A percentile compares a stretch with the other conserved stretches of the same genome.
These are phyloP conservation scores for Wickerhamomyces bovis DNA, from an alignment of 805 yeast species.

Conservation along the genomic window DNA sequence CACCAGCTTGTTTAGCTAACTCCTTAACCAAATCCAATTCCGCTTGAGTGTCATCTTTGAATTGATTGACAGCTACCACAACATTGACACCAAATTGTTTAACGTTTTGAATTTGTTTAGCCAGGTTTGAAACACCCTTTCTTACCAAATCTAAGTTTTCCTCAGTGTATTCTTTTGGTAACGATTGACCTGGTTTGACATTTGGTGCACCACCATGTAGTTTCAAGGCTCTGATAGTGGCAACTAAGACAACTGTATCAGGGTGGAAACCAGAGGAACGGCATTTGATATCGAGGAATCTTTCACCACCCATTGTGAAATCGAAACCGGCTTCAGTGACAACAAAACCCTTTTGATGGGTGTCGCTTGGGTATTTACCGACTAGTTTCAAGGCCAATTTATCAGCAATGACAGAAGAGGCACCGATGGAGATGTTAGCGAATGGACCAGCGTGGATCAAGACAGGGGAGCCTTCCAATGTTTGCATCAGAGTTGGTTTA, in stretches of 20 bases:
- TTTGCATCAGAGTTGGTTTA: slow-evolving; percentile 83
- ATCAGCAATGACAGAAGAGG: slow-evolving; percentile 78
- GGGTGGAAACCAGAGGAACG: slow-evolving; percentile 77
- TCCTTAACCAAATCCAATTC: slow-evolving; percentile 66
- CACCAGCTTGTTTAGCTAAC: slow-evolving; percentile 72
- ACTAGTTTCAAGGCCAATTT: slow-evolving; percentile 87
- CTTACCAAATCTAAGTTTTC: slow-evolving; percentile 67
- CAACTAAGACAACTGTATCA: slow-evolving; percentile 73
- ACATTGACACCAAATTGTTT: slow-evolving; percentile 70
- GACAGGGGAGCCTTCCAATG: slow-evolving; percentile 84
- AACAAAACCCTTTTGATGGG: slow-evolving; percentile 68
- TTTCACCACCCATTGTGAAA: slow-evolving; percentile 97
- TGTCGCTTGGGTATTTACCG: slow-evolving; percentile 41
- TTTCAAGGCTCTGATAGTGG: slow-evolving; percentile 79
- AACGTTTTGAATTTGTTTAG: slow-evolving; percentile 72
- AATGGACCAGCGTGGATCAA: slow-evolving; percentile 87
- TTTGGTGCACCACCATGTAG: slow-evolving; percentile 89
- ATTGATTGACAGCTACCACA: slow-evolving; percentile 76
- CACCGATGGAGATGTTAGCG: slow-evolving; percentile 84
- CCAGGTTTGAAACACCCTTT: slow-evolving; percentile 69
- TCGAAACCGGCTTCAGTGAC: slow-evolving; percentile 98
- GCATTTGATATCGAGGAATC: slow-evolving; percentile 78
- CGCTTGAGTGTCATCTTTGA: slow-evolving; percentile 63
- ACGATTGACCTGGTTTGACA: slow-evolving; percentile 77
- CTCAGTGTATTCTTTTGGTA: slow-evolving; percentile 65